phyloP scores from a whole-genome alignment of 352 stramenopile species.

The Phytophthora niederhauseri region DNA sequence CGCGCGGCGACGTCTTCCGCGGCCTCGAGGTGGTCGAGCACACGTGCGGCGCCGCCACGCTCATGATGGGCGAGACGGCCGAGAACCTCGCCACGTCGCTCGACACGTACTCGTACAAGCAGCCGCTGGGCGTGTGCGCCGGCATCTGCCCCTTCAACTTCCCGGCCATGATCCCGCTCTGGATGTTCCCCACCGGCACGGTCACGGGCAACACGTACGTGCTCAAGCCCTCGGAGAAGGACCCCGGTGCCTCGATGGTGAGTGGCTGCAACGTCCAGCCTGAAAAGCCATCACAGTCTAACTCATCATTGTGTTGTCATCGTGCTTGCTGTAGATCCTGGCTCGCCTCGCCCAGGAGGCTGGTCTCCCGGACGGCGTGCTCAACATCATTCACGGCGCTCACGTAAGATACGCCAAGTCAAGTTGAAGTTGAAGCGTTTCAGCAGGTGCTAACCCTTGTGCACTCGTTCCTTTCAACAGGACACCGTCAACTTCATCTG shows the following conservation, averaged over 20 bases:
- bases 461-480: constrained; percentile 24
- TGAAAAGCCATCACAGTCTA: background rate
- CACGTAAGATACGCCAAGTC: constrained; percentile 46
- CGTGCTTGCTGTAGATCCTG: constrained; percentile 65
- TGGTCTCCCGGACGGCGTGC: constrained; percentile 93
- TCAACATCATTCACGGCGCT: constrained; percentile 95
- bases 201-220: constrained; percentile 97
- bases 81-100: constrained; percentile 92
- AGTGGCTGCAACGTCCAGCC: background rate
- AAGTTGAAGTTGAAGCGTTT: constrained; percentile 6
- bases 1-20: constrained; percentile 97
- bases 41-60: constrained; percentile 72
- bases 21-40: constrained; percentile 91
- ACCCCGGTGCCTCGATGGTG: constrained; percentile 88
- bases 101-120: constrained; percentile 97
- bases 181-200: constrained; percentile 90
- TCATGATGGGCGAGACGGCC: constrained; percentile 96
- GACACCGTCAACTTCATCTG: constrained; percentile 97
- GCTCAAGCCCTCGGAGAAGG: constrained; percentile 96
- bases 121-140: constrained; percentile 95
- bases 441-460: constrained; percentile 5
- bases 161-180: constrained; percentile 97
- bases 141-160: constrained; percentile 97
- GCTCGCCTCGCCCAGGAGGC: constrained; percentile 92
- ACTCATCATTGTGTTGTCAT: background rate